These are phyloP conservation scores for Graphiopsis chlorocephala DNA, from an alignment of 2,329 filamentous ascomycete genomes.

Conservation along the genomic window DNA sequence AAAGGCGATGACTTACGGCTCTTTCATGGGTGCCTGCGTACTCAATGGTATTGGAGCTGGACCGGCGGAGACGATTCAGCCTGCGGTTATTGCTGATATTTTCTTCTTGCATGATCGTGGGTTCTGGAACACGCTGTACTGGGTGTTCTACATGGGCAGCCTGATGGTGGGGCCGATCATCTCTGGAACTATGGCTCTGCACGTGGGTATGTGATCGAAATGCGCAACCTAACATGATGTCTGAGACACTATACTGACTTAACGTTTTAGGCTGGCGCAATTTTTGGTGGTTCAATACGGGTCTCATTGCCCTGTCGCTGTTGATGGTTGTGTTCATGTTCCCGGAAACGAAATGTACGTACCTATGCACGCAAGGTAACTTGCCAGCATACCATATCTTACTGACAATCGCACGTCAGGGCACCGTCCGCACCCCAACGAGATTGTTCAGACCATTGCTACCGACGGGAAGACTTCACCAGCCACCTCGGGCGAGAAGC, in stretches of 20 bases:
- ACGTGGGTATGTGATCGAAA: constrained; percentile 36
- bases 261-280: constrained; percentile 48
- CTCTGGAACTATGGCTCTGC: constrained; percentile 58
- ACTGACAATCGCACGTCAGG: not conserved
- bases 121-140: constrained; percentile 61
- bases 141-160: constrained; percentile 60
- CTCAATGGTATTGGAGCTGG: constrained; percentile 63
- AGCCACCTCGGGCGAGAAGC: constrained; percentile 22
- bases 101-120: constrained; percentile 62
- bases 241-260: not conserved
- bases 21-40: constrained; percentile 61
- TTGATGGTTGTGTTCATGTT: constrained; percentile 58
- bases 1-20: constrained; percentile 55
- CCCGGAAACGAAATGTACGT: constrained; percentile 58
- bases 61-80: constrained; percentile 61
- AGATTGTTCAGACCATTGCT: constrained; percentile 19
- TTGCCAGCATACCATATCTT: not conserved
- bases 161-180: constrained; percentile 59
- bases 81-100: constrained; percentile 62
- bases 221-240: not conserved
- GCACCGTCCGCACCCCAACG: constrained; percentile 44
- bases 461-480: constrained; percentile 14
- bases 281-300: constrained; percentile 67
- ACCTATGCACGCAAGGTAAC: too few species aligned
- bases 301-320: constrained; percentile 49